Evolutionary conservation across 1,284 basidiomycete genomes (phyloP), one percentile per base, ranked within the genome.

Genomic region (Omphalotus olearius): DNA sequence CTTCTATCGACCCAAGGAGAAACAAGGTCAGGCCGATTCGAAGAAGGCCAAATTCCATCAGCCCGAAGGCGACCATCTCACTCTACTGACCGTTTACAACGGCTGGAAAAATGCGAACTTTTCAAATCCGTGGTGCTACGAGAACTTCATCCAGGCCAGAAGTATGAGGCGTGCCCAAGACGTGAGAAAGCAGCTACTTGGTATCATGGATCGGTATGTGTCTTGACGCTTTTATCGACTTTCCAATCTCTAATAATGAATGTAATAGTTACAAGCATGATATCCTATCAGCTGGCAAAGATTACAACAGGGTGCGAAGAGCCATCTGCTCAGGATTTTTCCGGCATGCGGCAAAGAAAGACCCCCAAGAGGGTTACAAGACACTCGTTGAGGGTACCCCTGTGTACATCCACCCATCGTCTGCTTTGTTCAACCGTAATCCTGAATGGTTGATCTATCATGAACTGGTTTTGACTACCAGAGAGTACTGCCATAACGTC

Each of bases 11-110:
- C 96, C 96, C 3, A 98, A 98, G 70, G 96, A 99, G 70, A 98
- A 98, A 70, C 96, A 99, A 68, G 92, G 91, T 10, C 96, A 98
- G 71, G 97, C 97, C 0, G 96, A 99, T 68, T 93, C 94, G 20
- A 98, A 98, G 75, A 98, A 98, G 69, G 96, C 96, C 28, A 98
- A 98, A 68, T 96, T 96, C 72, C 93, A 96, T 68, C 91, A 98
- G 66, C 93, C 96, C 0, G 97, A 99, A 71, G 97, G 96, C 6
- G 96, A 99, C 63, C 91, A 99, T 64, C 73, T 99, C 43, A 99
- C 96, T 5, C 71, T 99, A 26, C 72, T 99, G 55, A 91, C 94
- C 3, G 97, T 99, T 2, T 99, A 98, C 73, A 99, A 99, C 59
- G 96, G 92, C 6, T 99, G 97, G 97, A 97, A 96, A 64, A 85